Base-by-base conservation (phyloP, 495 filamentous ascomycete genomes). In the Annulohypoxylon stygium region DNA sequence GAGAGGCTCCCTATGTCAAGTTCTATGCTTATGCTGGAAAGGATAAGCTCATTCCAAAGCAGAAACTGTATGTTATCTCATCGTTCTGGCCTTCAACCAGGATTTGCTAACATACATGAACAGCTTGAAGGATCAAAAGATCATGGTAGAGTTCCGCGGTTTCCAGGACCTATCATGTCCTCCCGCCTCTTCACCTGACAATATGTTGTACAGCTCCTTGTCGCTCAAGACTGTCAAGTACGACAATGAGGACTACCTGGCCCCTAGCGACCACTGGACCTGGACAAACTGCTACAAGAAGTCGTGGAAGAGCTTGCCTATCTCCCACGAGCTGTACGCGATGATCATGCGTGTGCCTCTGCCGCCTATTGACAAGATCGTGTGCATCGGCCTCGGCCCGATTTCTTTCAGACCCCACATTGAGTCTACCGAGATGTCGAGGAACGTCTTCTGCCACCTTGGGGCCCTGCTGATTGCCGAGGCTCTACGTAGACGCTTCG, bases 321-420 rank as follows among this genome's bases (percentile, higher is more conserved):
- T 71, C 25, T 64, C 54, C 16, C 59, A 66, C 34, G 51, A 54
- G 14, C 61, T 70, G 26, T 63, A 65, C 57, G 43, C 73, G 36
- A 47, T 37, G 51, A 62, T 75, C 53, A 75, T 75, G 69, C 58
- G 47, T 14, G 2, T 69, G 1, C 73, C 63, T 1, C 20, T 73
- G 12, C 65, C 73, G 11, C 50, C 61, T 18, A 72, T 76, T 58
- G 47, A 66, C 60, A 66, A 59, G 55, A 62, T 76, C 51, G 69
- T 76, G 11, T 73, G 69, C 51, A 53, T 76, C 55, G 65, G 63
- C 23, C 66, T 76, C 16, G 73, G 73, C 65, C 55, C 47, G 69
- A 61, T 74, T 55, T 57, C 55, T 25, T 14, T 59, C 23, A 43
- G 51, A 25, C 23, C 36, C 0, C 26, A 33, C 4, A 23, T 54